Conservation (phyloP, 2,329 filamentous ascomycete genomes). For the Aurifilum marmelostoma region DNA sequence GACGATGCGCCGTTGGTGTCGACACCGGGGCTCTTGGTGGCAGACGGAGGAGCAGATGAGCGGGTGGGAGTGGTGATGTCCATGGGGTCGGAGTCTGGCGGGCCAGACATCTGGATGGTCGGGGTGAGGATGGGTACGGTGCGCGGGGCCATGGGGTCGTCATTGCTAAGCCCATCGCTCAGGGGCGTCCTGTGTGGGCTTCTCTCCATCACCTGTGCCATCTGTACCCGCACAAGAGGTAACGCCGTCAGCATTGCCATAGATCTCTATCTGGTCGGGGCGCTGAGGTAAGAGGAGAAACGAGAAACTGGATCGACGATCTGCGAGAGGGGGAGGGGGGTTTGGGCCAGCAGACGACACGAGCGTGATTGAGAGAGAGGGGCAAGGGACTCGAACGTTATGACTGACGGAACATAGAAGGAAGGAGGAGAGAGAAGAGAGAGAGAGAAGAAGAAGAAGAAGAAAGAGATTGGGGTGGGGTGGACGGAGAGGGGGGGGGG, state of each 20-base stretch:
- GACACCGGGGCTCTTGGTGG: slow-evolving; percentile 49
- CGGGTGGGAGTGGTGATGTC: slow-evolving; percentile 60
- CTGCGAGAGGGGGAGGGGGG: slow-evolving; percentile 3
- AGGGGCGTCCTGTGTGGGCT: slow-evolving; percentile 50
- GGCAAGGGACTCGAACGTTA: neutral
- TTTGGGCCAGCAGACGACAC: neutral
- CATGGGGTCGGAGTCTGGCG: slow-evolving; percentile 63
- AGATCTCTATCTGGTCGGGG: neutral
- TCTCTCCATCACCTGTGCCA: slow-evolving; percentile 55
- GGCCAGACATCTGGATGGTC: slow-evolving; percentile 61
- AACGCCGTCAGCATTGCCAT: slow-evolving; percentile 31
- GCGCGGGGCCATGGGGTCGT: slow-evolving; percentile 54
- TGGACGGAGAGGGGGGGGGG: neutral
- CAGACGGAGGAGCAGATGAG: slow-evolving; percentile 47
- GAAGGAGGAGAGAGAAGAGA: neutral
- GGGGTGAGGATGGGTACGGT: slow-evolving; percentile 62
- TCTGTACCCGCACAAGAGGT: slow-evolving; percentile 45
- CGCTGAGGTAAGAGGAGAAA: slow-evolving; percentile 2
- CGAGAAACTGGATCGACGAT: slow-evolving; percentile 18
- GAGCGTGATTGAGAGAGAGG: slow-evolving; percentile 1
- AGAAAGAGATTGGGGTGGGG: slow-evolving; percentile 1
- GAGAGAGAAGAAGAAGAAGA: neutral
- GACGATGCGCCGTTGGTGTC: slow-evolving; percentile 41
- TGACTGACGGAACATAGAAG: neutral
- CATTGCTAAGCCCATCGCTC: slow-evolving; percentile 41